These are phyloP conservation scores for Fusarium mangiferae DNA, from an alignment of 2,329 filamentous ascomycete species.

Conservation along the genomic window DNA sequence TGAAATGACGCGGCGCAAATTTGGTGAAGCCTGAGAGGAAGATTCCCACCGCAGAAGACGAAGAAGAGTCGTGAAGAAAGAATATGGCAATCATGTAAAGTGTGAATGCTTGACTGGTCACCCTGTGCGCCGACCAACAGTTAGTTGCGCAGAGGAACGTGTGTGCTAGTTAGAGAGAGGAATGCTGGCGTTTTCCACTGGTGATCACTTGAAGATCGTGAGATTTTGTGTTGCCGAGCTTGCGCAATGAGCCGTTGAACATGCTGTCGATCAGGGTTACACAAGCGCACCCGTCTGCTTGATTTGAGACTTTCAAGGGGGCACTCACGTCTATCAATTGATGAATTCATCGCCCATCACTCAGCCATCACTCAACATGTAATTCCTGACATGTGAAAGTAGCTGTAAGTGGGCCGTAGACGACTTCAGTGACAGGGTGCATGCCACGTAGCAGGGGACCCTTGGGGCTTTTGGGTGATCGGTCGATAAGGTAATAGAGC, in stretches of 20 bases:
- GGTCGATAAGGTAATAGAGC: constrained; percentile 33
- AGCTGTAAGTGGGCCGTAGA: constrained; percentile 40
- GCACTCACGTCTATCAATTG: constrained; percentile 12
- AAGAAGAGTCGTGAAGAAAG: background rate
- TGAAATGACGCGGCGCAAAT: constrained; percentile 1
- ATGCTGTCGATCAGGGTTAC: constrained; percentile 16
- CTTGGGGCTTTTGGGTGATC: constrained; percentile 15
- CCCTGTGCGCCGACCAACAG: background rate
- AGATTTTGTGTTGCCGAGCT: constrained; percentile 24
- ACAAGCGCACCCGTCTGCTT: constrained; percentile 1
- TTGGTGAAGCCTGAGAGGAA: background rate
- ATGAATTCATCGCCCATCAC: background rate
- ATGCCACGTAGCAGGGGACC: constrained; percentile 31
- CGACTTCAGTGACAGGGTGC: constrained; percentile 29
- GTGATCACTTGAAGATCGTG: constrained; percentile 3
- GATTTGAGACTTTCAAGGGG: constrained; percentile 21
- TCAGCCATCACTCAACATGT: background rate
- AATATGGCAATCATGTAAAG: background rate
- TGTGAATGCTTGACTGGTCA: background rate
- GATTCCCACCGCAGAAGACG: background rate
- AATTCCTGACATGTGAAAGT: constrained; percentile 48
- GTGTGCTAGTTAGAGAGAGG: constrained; percentile 8
- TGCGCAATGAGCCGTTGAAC: constrained; percentile 6
- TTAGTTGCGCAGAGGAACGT: constrained; percentile 1
- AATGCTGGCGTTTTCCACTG: constrained; percentile 29